These are phyloP conservation scores for Phytophthora pistaciae DNA, from an alignment of 352 stramenopile species.

Conservation along the genomic window DNA sequence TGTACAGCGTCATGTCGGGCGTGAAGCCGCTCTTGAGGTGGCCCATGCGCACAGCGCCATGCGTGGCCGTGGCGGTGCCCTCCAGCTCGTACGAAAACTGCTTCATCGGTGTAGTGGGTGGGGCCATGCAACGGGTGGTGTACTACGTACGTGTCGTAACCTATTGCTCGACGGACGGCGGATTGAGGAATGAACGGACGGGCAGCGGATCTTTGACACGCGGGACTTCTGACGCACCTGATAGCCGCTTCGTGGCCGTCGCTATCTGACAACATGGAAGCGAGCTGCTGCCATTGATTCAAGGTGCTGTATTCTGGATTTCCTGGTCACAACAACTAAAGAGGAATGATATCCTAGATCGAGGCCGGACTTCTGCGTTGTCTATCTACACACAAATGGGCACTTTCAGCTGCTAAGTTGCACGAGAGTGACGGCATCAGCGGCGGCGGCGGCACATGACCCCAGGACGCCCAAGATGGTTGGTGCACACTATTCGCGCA, in stretches of 20 bases:
- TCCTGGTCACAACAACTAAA: too few relatives aligned
- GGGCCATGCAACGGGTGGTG: not conserved
- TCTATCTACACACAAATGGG: too few relatives aligned
- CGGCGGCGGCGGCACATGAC: too few relatives aligned
- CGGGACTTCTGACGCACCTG: not conserved
- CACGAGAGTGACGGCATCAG: too few relatives aligned
- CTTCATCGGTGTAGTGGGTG: slow-evolving; percentile 13
- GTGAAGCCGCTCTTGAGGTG: slow-evolving; percentile 33
- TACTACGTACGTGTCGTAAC: too few relatives aligned
- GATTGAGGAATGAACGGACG: slow-evolving; percentile 9
- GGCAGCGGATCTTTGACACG: slow-evolving; percentile 8
- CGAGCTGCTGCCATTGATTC: not conserved
- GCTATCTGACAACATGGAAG: not conserved
- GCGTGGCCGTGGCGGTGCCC: slow-evolving; percentile 35
- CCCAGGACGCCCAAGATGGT: too few relatives aligned
- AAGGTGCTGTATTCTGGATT: not conserved
- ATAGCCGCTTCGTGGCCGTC: not conserved
- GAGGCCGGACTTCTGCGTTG: too few relatives aligned
- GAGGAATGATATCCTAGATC: too few relatives aligned
- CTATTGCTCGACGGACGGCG: not conserved
- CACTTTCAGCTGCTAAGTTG: too few relatives aligned
- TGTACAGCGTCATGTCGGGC: slow-evolving; percentile 54
- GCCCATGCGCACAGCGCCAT: slow-evolving; percentile 37
- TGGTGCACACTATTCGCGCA: too few relatives aligned
- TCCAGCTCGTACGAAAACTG: slow-evolving; percentile 38